Conservation (phyloP, 768 basidiomycete species). For the Naganishia kalamii region DNA sequence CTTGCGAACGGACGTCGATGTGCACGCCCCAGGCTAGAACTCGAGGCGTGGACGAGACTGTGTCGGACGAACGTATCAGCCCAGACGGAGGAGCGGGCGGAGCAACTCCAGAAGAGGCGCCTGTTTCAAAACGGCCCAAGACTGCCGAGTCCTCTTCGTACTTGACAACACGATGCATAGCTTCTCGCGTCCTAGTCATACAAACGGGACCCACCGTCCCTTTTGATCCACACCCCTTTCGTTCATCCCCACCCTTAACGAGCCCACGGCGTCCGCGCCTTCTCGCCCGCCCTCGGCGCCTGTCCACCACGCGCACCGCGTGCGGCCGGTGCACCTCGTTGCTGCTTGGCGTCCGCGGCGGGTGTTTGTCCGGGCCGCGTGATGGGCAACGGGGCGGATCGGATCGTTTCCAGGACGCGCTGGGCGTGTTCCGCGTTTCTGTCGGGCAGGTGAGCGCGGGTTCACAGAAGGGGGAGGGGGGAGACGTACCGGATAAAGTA, state of each 20-base stretch:
- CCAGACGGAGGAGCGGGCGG: too few species aligned
- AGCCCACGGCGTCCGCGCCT: slow-evolving; percentile 13
- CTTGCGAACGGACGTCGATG: too few species aligned
- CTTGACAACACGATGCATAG: not conserved
- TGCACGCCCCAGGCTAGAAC: too few species aligned
- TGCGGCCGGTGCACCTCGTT: not conserved
- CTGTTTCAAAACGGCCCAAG: too few species aligned
- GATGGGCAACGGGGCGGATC: slow-evolving; percentile 54
- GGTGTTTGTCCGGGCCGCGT: slow-evolving; percentile 24
- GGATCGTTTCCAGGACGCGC: slow-evolving; percentile 74
- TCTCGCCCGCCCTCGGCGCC: slow-evolving; percentile 6
- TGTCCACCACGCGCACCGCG: slow-evolving; percentile 5
- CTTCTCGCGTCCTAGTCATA: not conserved
- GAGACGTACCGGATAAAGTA: slow-evolving; percentile 70
- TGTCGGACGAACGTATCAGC: too few species aligned
- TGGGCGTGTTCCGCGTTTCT: slow-evolving; percentile 77
- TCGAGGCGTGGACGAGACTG: too few species aligned
- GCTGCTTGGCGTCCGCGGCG: not conserved
- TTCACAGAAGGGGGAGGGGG: not conserved
- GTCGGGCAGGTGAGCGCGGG: too few species aligned
- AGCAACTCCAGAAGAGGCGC: too few species aligned
- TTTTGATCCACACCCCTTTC: not conserved
- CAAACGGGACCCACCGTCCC: not conserved
- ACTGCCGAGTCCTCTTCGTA: too few species aligned
- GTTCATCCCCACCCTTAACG: slow-evolving; percentile 6